Percentiles rank a stretch among this genome's conserved stretches.
Conservation (phyloP, 306 rosid genomes). For the Luffa acutangula region DNA sequence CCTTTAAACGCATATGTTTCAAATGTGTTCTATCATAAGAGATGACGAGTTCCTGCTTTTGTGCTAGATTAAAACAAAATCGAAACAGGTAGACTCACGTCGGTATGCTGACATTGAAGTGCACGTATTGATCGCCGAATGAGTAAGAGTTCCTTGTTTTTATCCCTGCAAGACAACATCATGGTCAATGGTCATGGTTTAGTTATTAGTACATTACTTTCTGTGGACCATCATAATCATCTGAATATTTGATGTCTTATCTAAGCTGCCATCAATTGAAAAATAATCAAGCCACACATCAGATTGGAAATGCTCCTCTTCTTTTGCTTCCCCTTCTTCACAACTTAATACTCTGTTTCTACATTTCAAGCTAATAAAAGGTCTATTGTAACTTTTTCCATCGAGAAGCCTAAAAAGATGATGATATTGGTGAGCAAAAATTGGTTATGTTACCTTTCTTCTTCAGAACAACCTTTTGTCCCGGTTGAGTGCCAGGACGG, state of each 20-base stretch:
- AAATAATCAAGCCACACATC: too few species aligned
- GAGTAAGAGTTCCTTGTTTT: conserved; percentile 49
- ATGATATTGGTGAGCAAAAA: background rate
- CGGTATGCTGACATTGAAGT: conserved; percentile 81
- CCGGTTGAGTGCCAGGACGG: conserved; percentile 76
- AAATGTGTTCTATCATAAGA: background rate
- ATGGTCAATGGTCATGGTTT: too few species aligned
- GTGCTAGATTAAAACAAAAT: background rate
- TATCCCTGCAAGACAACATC: conserved; percentile 40
- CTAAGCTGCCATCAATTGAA: too few species aligned
- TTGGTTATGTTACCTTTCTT: conserved; percentile 60
- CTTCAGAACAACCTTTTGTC: conserved; percentile 87
- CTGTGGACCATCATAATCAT: too few species aligned
- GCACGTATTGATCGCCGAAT: conserved; percentile 82
- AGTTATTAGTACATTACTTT: too few species aligned
- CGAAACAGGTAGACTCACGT: conserved; percentile 18
- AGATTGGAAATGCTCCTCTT: too few species aligned
- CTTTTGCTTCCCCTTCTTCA: too few species aligned
- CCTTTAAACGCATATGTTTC: background rate
- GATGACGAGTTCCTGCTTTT: background rate
- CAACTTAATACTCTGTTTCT: too few species aligned
- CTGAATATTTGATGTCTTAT: too few species aligned
- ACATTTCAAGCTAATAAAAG: background rate
- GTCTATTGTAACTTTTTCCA: background rate
- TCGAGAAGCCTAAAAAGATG: background rate